Conservation (phyloP, 2,329 filamentous ascomycete genomes). For the Aspergillus intermedius region DNA sequence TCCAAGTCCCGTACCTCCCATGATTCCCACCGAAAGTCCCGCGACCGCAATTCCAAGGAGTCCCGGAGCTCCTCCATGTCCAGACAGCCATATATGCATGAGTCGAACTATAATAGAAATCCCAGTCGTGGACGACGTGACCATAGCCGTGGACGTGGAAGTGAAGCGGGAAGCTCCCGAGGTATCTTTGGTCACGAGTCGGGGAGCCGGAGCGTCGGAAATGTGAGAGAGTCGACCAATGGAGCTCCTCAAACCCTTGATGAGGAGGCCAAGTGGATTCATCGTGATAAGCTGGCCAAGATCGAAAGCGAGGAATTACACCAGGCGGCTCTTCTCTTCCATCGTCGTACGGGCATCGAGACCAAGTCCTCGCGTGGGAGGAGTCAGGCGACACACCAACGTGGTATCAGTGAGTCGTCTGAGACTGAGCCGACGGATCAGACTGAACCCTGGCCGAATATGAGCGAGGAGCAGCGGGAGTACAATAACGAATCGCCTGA, state of each 20-base stretch:
- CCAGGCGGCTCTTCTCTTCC: slow-evolving; percentile 40
- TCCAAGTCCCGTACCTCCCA: slow-evolving; percentile 32
- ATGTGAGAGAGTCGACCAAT: slow-evolving; percentile 18
- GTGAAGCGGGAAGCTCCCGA: slow-evolving; percentile 33
- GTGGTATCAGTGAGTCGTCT: slow-evolving; percentile 21
- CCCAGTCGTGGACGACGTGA: slow-evolving; percentile 29
- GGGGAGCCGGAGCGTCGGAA: slow-evolving; percentile 15
- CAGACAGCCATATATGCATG: slow-evolving; percentile 23
- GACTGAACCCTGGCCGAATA: slow-evolving; percentile 28
- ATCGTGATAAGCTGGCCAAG: slow-evolving; percentile 45
- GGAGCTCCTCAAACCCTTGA: slow-evolving; percentile 14
- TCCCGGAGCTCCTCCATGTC: slow-evolving; percentile 36
- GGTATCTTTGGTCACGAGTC: slow-evolving; percentile 30
- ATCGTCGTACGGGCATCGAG: slow-evolving; percentile 29
- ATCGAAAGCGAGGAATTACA: slow-evolving; percentile 48
- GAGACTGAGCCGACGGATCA: slow-evolving; percentile 22
- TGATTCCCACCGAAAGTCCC: slow-evolving; percentile 28
- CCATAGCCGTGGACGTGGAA: slow-evolving; percentile 28
- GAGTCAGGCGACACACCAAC: slow-evolving; percentile 31
- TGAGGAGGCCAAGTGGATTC: slow-evolving; percentile 42
- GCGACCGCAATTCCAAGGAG: slow-evolving; percentile 28
- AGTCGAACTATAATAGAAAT: slow-evolving; percentile 19
- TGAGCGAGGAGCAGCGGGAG: slow-evolving; percentile 29
- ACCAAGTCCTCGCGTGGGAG: slow-evolving; percentile 32
- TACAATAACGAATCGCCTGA: slow-evolving; percentile 22